These are phyloP conservation scores for Thecaphora frezii DNA, from an alignment of 1,284 basidiomycete species.

Conservation along the genomic window DNA sequence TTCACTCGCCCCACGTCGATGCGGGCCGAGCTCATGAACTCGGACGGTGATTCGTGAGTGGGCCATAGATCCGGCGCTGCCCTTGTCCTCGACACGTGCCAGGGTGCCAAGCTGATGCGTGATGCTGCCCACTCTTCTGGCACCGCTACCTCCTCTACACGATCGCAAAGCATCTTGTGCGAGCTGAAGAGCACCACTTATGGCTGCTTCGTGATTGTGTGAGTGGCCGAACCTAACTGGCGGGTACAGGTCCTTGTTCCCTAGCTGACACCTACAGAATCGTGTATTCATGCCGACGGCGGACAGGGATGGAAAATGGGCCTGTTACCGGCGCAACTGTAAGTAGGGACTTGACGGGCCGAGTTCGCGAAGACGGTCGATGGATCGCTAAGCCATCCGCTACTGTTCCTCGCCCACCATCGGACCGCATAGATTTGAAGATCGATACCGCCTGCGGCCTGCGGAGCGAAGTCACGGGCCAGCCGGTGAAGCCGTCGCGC, in stretches of 20 bases:
- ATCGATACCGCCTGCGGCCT: slow-evolving; percentile 22
- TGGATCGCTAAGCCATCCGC: no score
- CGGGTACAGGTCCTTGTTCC: neutral
- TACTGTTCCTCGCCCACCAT: no score
- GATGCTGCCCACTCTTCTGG: no score
- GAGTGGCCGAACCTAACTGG: slow-evolving; percentile 1
- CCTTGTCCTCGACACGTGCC: no score
- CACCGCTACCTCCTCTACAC: no score
- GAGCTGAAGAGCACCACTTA: slow-evolving; percentile 29
- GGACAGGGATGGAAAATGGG: slow-evolving; percentile 31
- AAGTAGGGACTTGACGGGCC: no score
- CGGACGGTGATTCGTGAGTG: neutral
- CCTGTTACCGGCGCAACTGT: slow-evolving; percentile 37
- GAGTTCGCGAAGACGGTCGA: no score
- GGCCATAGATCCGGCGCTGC: no score
- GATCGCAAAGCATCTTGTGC: slow-evolving; percentile 22
- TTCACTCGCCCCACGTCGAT: slow-evolving; percentile 10
- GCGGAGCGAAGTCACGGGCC: slow-evolving; percentile 4
- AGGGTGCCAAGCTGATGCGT: no score
- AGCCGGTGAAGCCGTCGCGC: neutral
- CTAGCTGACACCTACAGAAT: neutral
- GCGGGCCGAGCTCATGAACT: neutral
- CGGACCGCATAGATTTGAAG: slow-evolving; percentile 16
- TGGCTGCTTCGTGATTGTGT: slow-evolving; percentile 31
- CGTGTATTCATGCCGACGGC: neutral